Conservation (phyloP, 1,139 yeast species). For the Kluyveromyces marxianus region DNA sequence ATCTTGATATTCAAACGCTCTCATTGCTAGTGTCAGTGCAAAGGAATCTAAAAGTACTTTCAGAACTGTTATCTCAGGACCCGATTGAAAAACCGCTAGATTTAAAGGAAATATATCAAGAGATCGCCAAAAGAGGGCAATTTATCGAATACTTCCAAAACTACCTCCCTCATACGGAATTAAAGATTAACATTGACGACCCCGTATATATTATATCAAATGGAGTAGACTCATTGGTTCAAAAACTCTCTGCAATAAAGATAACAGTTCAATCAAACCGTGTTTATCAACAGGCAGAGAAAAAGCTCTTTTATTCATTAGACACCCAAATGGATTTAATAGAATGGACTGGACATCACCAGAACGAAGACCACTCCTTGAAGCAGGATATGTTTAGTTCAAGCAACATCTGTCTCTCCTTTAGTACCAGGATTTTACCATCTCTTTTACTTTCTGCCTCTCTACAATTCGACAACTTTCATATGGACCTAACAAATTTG, state of each 20-base stretch:
- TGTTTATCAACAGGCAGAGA: slow-evolving; percentile 8
- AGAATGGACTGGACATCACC: slow-evolving; percentile 14
- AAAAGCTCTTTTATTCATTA: slow-evolving; percentile 16
- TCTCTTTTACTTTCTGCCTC: slow-evolving; percentile 10
- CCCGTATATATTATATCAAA: slow-evolving; percentile 24
- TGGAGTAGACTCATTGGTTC: slow-evolving; percentile 18
- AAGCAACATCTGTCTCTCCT: slow-evolving; percentile 20
- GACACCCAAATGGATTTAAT: slow-evolving; percentile 19
- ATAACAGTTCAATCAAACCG: slow-evolving; percentile 19
- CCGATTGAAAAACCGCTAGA: neutral
- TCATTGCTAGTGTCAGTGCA: slow-evolving; percentile 28
- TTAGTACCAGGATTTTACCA: slow-evolving; percentile 24
- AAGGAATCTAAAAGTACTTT: slow-evolving; percentile 26
- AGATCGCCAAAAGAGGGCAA: neutral
- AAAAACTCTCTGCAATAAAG: slow-evolving; percentile 16
- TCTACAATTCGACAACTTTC: slow-evolving; percentile 17
- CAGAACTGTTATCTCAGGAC: slow-evolving; percentile 6
- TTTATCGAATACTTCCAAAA: slow-evolving; percentile 17
- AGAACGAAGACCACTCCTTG: slow-evolving; percentile 11
- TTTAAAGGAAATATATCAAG: neutral
- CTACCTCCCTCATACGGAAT: slow-evolving; percentile 24
- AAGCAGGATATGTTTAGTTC: slow-evolving; percentile 18
- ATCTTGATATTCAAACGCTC: slow-evolving; percentile 33
- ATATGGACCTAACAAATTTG: slow-evolving; percentile 28
- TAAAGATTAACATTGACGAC: slow-evolving; percentile 30